Base-by-base conservation (phyloP, 176 grass and related monocot genomes). In the Microstegium vimineum region DNA sequence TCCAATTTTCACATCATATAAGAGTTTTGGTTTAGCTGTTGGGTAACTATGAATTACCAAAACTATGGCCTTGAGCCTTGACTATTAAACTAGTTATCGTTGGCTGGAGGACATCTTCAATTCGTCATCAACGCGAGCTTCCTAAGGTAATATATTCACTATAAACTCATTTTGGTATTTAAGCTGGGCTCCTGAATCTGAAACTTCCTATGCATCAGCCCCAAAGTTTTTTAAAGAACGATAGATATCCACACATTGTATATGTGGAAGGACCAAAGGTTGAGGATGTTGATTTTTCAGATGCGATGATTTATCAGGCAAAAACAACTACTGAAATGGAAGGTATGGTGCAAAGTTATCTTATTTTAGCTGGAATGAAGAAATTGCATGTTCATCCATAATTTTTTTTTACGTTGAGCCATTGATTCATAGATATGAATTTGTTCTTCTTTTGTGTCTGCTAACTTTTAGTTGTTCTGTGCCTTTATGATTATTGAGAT, bases 91-190 rank as follows among this genome's bases (percentile, higher is more conserved):
- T 87, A 99, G 96, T 85, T 62, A 54, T 95, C 54, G 96, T 99
- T 92, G 96, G 96, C 78, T 85, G 93, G 78, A 93, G 81, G 65
- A 92, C 96, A 86, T 95, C 96, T 71, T 99, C 96, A 42, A 99
- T 95, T 61, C 92, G 87, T 42, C 76, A 11, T 75, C 90, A 87
- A 71, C 35, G 92, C 71, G 96, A 93, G 77, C 90, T 99, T 83
- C 96, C 96, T 17, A 91, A 99, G 91, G 96, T 93, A 88, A 75
- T 85, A 6, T 62, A 80, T 81, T 77, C 43, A 46, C 37, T 78
- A 46, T 75, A 31, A 32, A 12, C 9, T 65, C 23, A 51, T 49
- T 61, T 68, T 4, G 17, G 25, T 38, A 63, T 71, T 64, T 27
- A 64, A 82, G 54, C 75, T 75, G 9, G 16, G 28, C 64, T 90